Evolutionary conservation across 139 green algal genomes (phyloP).

Genomic region (Chlorella sp.): DNA sequence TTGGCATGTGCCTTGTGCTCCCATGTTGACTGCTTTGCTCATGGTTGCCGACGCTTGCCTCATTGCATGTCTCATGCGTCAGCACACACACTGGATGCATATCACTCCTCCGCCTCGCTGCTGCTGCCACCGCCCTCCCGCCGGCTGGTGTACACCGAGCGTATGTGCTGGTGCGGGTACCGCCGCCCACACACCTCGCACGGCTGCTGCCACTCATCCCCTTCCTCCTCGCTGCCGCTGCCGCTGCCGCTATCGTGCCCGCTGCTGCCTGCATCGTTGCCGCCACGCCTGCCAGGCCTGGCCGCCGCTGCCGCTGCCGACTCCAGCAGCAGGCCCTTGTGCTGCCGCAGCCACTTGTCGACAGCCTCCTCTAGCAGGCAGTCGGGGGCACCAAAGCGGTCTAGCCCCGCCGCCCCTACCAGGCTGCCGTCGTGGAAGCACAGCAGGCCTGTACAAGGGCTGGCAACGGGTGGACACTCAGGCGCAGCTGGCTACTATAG

Average conservation of each 20-base stretch:
- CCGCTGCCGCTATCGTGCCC: not conserved
- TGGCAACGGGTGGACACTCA: too few relatives aligned
- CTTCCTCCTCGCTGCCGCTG: slow-evolving; percentile 22
- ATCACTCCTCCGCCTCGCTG: slow-evolving; percentile 14
- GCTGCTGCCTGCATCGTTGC: not conserved
- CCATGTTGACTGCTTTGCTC: too few relatives aligned
- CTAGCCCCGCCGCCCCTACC: slow-evolving; percentile 4
- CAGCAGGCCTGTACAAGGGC: slow-evolving; percentile 23
- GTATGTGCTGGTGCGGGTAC: slow-evolving; percentile 50
- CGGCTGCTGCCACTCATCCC: slow-evolving; percentile 29
- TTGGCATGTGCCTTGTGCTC: too few relatives aligned
- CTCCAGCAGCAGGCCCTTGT: not conserved
- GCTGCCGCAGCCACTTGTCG: slow-evolving; percentile 26
- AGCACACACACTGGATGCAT: not conserved
- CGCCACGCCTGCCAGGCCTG: not conserved
- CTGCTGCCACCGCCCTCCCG: not conserved
- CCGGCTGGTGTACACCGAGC: slow-evolving; percentile 1
- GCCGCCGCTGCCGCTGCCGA: not conserved
- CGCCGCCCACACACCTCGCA: slow-evolving; percentile 47
- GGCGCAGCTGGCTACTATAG: too few relatives aligned
- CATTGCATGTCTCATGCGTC: too few relatives aligned
- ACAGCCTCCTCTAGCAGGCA: slow-evolving; percentile 34
- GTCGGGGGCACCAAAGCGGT: slow-evolving; percentile 25
- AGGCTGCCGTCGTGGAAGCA: slow-evolving; percentile 16
- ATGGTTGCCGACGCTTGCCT: too few relatives aligned